phyloP scores from a whole-genome alignment of 2,329 filamentous ascomycete species.

The Saccharata proteae region DNA sequence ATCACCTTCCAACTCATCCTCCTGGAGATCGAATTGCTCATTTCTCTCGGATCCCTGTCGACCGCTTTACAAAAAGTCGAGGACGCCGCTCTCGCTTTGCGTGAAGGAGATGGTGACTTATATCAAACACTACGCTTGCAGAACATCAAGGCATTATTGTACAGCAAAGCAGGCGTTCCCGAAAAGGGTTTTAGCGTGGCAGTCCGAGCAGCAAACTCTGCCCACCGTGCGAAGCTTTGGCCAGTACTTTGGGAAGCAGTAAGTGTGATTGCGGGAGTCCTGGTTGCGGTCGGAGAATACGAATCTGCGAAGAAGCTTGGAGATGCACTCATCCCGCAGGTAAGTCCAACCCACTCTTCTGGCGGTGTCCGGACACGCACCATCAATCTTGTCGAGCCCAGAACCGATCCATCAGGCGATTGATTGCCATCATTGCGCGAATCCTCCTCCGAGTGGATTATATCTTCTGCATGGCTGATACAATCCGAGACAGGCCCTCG shows the following conservation, averaged over 20 bases:
- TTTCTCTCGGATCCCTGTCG: conserved; percentile 40
- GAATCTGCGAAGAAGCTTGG: conserved; percentile 53
- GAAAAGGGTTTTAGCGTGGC: conserved; percentile 66
- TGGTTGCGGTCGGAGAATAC: conserved; percentile 65
- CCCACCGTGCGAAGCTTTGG: conserved; percentile 57
- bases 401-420: too few relatives aligned
- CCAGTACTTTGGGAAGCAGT: conserved; percentile 62
- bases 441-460: too few relatives aligned
- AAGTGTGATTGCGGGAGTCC: conserved; percentile 52
- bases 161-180: conserved; percentile 55
- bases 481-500: conserved; percentile 38
- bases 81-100: conserved; percentile 36
- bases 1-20: conserved; percentile 47
- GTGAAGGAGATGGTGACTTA: conserved; percentile 48
- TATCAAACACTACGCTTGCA: conserved; percentile 59
- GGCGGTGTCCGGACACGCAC: too few relatives aligned
- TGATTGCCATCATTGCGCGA: too few relatives aligned
- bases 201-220: conserved; percentile 61
- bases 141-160: conserved; percentile 58
- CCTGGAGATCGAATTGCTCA: conserved; percentile 47
- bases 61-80: conserved; percentile 45
- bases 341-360: too few relatives aligned
- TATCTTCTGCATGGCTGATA: too few relatives aligned
- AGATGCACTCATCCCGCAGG: conserved; percentile 59
- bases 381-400: too few relatives aligned